Base-by-base conservation (phyloP, 768 basidiomycete genomes). In the Lactarius pseudohatsudake region DNA sequence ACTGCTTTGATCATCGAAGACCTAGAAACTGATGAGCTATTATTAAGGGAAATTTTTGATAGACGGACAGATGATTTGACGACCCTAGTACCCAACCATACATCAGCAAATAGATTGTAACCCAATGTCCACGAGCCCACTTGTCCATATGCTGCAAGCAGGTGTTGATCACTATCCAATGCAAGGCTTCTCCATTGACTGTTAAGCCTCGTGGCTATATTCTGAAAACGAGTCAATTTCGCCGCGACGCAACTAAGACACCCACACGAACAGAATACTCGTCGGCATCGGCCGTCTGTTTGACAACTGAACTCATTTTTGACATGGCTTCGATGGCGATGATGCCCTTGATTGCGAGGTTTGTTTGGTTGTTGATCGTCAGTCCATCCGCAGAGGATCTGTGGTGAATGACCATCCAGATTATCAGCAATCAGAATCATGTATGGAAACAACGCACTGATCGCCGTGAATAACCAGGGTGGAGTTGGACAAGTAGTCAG, bases 1-100 rank as follows among this genome's bases (percentile, higher is more conserved):
- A 58, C 80, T 82, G 62, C 88, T 85, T 3, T 78, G 69, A 18
- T 85, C 87, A 2, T 79, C 79, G 74, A 81, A 87, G 61, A 89
- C 47, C 47, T 50, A n/a, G 22, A 26, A 4, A 26, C 4, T 4
- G 11, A 22, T 22, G 34, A 34, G 34, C 8, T 9, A 34, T 34
- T 5, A 9, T 9, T 32, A 28, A 7, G 34, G 9, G 9, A 34
- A 5, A 9, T 10, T 26, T 26, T 26, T 9, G 34, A 34, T 34
- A 10, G 34, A 34, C 34, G 8, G 45, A 47, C 45, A 10, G 45
- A 22, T 22, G 45, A 47, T 50, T 50, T 22, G 22, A 50, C 22
- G 22, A 50, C 4, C 1, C 22, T 3, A n/a, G 47, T 50, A 1
- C 3, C 22, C 5, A 50, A 11, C 47, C 47, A 50, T 13, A 50